Evolutionary conservation across 2,329 filamentous ascomycete species (phyloP).

Genomic region (Pseudogymnoascus sp.): DNA sequence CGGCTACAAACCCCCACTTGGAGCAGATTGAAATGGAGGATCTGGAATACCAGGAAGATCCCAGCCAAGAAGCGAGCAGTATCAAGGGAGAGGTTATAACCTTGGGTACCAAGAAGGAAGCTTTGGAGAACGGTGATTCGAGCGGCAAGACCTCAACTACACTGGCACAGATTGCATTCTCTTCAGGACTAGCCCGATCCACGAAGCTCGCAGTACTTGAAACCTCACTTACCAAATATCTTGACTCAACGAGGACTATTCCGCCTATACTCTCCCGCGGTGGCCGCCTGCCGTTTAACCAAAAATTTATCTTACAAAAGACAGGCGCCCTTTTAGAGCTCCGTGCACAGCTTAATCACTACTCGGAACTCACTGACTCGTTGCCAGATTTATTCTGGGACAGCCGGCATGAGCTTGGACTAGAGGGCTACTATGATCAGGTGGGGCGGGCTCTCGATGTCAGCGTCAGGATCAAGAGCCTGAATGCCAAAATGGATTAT

Average conservation of each 20-base stretch:
- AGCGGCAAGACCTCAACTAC: constrained; percentile 45
- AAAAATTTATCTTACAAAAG: constrained; percentile 80
- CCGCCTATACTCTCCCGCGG: constrained; percentile 67
- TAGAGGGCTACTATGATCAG: constrained; percentile 93
- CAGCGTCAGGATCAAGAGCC: constrained; percentile 75
- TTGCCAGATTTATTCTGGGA: constrained; percentile 98
- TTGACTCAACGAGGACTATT: constrained; percentile 76
- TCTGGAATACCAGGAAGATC: constrained; percentile 76
- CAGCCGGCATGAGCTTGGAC: constrained; percentile 72
- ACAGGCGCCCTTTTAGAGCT: constrained; percentile 86
- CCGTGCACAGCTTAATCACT: constrained; percentile 88
- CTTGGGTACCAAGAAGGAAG: constrained; percentile 63
- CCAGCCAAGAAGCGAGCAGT: constrained; percentile 60
- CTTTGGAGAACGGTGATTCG: constrained; percentile 20
- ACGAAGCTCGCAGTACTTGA: constrained; percentile 93
- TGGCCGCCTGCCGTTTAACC: constrained; percentile 52
- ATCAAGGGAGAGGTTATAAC: constrained; percentile 86
- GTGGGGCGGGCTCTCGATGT: constrained; percentile 87
- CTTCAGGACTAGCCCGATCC: constrained; percentile 81
- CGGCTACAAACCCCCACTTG: constrained; percentile 66
- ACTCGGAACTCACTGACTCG: constrained; percentile 91
- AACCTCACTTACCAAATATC: constrained; percentile 71
- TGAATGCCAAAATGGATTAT: constrained; percentile 98
- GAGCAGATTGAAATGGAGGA: constrained; percentile 75
- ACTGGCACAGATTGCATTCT: constrained; percentile 92